Base-by-base conservation (phyloP, 768 basidiomycete species). In the Daedaleopsis nitida region DNA sequence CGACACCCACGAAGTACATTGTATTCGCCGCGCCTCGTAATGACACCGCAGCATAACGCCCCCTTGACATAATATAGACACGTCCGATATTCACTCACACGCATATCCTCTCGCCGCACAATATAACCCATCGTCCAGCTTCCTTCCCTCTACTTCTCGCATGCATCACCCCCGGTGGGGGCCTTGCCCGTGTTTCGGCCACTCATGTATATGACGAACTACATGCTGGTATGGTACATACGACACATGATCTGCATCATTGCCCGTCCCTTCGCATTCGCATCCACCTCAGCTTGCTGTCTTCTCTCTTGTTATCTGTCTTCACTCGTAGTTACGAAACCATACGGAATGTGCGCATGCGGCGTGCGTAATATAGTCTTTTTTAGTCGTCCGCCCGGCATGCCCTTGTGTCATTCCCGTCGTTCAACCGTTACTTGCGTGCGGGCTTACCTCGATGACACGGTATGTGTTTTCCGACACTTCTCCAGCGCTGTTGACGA, bases 11-110 rank as follows among this genome's bases (percentile, higher is more conserved):
- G 48, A 55, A 51, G 54, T 60, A 60, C 48, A 48, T 39, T 55
- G 53, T 56, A 57, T 24, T 47, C 35, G 35, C 50, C 35, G 34
- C 60, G 27, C 39, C 24, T 38, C 55, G 44, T 62, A 57, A 62
- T 57, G 60, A 62, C 44, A 35, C 45, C 34, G 50, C 55, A 57
- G 7, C 48, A 51, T 61, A 54, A 52, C 55, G 42, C 50, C 42
- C 23, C 37, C 55, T n/a, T 9, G 47, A 24, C 60, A 48, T 62
- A 62, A 51, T 43, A 19, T 62, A 57, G 43, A 55, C 51, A 45
- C n/a, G 17, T 21, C n/a, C 44, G 10, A 12, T 42, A 42, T 3
- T 42, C 13, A 42, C 13, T 17, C 39, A 12, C 39, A 10, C 39
- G 11, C 17, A 42, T 42, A 42, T 42, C 3, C 39, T 10, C 17